Evolutionary conservation across 371 early-diverging fungal genomes (phyloP), one percentile per base, ranked within the genome.

Genomic region (Saksenaea oblongispora): DNA sequence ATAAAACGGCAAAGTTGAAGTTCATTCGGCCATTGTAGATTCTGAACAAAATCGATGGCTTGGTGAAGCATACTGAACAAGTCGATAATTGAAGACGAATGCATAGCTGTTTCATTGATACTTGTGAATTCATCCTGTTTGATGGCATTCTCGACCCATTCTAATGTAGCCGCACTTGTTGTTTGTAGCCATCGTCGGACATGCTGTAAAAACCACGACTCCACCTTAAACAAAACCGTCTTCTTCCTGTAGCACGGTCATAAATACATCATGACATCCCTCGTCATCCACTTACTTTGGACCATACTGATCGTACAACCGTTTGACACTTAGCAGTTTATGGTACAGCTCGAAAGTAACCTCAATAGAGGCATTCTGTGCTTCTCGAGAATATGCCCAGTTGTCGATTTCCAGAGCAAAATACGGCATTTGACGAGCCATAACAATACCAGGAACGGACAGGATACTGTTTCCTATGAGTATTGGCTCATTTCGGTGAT

Each of bases 11-110:
- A 91, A 56, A 84, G 75, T 59, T 87, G 87, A 34, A 85, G 75
- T 44, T 85, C 77, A 53, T 92, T 84, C 0, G 94, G 93, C 94
- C 94, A 93, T 58, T 87, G 80, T 35, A 93, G 60, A n/a, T 79
- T 82, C 56, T 86, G 84, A 14, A 90, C 74, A 71, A 87, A 88
- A 8, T 88, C 86, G 15, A 89, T 77, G 7, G 90, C 88, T 70
- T 92, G 90, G 54, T 90, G 85, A 64, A 93, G 91, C 73, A 89
- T 88, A 34, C 87, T 82, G 58, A 91, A 84, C 7, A 93, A 67
- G 68, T 93, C 94, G 10, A 91, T 85, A 37, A 91, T 89, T 0
- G 94, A 93, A 7, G 92, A 91, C 1, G 94, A 92, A 66, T 93
- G 91, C 24, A 81, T 75, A 13, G 89, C 86, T 10, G 80, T 82